Percentiles rank a stretch among this genome's conserved stretches.
Evolutionary conservation across 225 moss, liverwort and hornwort species (phyloP).

Genomic region (Bryoerythrophyllum caledonicum): DNA sequence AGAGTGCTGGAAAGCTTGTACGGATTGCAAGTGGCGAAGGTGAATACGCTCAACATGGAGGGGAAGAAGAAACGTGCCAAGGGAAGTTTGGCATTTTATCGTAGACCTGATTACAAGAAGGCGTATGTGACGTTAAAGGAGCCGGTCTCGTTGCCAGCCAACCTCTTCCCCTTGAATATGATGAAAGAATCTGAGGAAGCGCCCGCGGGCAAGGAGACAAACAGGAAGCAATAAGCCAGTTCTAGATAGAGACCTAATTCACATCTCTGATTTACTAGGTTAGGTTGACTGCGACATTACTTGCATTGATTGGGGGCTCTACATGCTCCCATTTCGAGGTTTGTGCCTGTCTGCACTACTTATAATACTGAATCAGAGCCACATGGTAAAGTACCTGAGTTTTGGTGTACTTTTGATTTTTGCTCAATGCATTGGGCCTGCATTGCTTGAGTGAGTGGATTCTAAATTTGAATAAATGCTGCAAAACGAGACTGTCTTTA

Average conservation of each 20-base stretch:
- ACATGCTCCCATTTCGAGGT: constrained; percentile 9
- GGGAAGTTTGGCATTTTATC: constrained; percentile 57
- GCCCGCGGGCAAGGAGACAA: constrained; percentile 23
- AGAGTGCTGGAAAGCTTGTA: constrained; percentile 84
- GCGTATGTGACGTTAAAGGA: constrained; percentile 91
- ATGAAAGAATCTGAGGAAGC: constrained; percentile 40
- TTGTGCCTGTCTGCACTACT: neutral
- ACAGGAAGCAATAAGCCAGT: constrained; percentile 20
- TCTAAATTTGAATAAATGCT: neutral
- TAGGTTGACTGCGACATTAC: constrained; percentile 9
- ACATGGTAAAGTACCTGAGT: neutral
- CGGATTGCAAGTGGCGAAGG: constrained; percentile 95
- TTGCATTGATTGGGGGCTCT: neutral
- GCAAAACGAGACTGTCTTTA: neutral
- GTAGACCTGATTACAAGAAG: constrained; percentile 98
- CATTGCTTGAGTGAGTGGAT: neutral
- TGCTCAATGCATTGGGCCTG: neutral
- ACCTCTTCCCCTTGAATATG: constrained; percentile 83
- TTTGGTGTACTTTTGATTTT: neutral
- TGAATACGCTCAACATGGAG: constrained; percentile 99
- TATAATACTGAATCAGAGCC: neutral
- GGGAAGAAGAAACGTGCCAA: constrained; percentile 93
- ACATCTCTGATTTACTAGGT: constrained; percentile 1
- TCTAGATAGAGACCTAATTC: constrained; percentile 22
- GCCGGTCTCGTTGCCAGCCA: constrained; percentile 76